Evolutionary conservation across 2,329 filamentous ascomycete genomes (phyloP).

Genomic region (Talaromyces sp.): DNA sequence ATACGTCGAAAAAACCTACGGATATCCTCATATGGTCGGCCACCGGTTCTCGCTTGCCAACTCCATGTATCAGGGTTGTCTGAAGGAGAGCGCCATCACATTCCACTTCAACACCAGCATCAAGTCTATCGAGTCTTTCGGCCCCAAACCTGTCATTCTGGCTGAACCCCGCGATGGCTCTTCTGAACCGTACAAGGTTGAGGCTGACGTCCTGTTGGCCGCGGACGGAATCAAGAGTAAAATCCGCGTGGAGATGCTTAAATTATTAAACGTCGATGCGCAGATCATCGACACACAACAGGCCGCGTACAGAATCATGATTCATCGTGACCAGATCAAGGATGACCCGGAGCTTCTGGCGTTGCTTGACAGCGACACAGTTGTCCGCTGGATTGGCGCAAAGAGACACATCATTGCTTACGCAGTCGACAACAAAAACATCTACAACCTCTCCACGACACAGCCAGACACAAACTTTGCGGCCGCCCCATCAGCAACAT

Average conservation of each 20-base stretch:
- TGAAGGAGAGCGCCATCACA: slow-evolving; percentile 58
- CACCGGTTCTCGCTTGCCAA: slow-evolving; percentile 70
- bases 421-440: slow-evolving; percentile 58
- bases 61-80: slow-evolving; percentile 67
- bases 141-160: slow-evolving; percentile 58
- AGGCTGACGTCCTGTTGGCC: slow-evolving; percentile 52
- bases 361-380: slow-evolving; percentile 56
- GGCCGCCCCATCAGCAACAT: slow-evolving; percentile 56
- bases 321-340: slow-evolving; percentile 46
- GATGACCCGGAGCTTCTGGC: slow-evolving; percentile 51
- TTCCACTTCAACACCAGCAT: slow-evolving; percentile 65
- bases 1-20: slow-evolving; percentile 65
- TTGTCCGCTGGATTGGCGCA: slow-evolving; percentile 64
- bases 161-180: slow-evolving; percentile 54
- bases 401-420: slow-evolving; percentile 67
- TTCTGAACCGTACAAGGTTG: slow-evolving; percentile 47
- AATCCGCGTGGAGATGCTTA: slow-evolving; percentile 43
- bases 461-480: slow-evolving; percentile 61
- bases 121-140: slow-evolving; percentile 56
- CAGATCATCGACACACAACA: slow-evolving; percentile 50
- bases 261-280: slow-evolving; percentile 35
- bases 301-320: slow-evolving; percentile 54
- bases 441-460: slow-evolving; percentile 64
- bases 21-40: slow-evolving; percentile 75
- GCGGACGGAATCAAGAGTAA: slow-evolving; percentile 55